A percentile compares a stretch with the other conserved stretches of the same genome.
Evolutionary conservation across 192 early-diverging fungal genomes (phyloP).

Genomic region (Martensiomyces pterosporus): DNA sequence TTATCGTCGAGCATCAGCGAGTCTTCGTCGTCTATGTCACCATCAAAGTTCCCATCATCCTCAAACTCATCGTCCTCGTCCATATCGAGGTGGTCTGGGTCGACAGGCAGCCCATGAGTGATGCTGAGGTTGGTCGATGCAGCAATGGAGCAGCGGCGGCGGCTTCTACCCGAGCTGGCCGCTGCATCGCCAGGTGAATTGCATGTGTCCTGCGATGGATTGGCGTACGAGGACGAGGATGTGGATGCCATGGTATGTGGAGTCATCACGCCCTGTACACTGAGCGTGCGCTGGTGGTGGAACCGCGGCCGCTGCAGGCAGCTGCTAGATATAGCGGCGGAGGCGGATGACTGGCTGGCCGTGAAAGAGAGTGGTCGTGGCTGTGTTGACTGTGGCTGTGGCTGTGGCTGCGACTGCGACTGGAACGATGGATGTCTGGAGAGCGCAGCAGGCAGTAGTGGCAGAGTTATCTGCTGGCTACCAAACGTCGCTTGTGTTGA

Average conservation of each 20-base stretch:
- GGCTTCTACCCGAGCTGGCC: neutral
- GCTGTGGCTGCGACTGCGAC: no score
- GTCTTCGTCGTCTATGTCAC: constrained; percentile 9
- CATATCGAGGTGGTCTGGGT: constrained; percentile 25
- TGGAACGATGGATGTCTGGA: no score
- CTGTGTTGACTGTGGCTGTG: no score
- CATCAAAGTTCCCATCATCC: constrained; percentile 9
- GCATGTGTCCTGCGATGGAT: no score
- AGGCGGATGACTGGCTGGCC: no score
- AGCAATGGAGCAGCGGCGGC: constrained; percentile 29
- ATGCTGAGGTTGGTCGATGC: constrained; percentile 16
- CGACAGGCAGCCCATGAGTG: constrained; percentile 18
- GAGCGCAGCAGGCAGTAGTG: constrained; percentile 3
- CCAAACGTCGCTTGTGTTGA: no score
- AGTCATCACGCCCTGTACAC: constrained; percentile 7
- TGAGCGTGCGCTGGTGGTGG: constrained; percentile 14
- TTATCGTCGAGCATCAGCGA: constrained; percentile 19
- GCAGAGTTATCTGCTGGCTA: constrained; percentile 5
- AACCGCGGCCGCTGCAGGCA: constrained; percentile 4
- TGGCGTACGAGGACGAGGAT: no score
- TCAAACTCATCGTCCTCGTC: constrained; percentile 31
- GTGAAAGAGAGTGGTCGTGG: neutral
- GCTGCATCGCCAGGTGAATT: neutral
- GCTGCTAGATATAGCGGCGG: no score
- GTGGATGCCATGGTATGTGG: neutral